Evolutionary conservation across 495 filamentous ascomycete species (phyloP).

Genomic region (Halenospora varia): DNA sequence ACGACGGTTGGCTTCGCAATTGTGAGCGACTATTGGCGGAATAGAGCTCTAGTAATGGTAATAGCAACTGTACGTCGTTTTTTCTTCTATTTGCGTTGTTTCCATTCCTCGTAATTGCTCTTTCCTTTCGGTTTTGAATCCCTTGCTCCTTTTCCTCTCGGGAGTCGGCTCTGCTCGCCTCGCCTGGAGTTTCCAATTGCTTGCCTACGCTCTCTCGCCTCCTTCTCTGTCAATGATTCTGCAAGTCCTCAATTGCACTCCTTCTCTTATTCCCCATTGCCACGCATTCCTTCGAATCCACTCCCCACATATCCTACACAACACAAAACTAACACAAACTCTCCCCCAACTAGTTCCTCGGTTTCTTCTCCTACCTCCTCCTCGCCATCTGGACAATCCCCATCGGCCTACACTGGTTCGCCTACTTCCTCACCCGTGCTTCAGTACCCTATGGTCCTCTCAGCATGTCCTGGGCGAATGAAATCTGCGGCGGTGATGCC

Average conservation of each 20-base stretch:
- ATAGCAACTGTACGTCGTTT: conserved; percentile 29
- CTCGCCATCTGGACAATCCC: conserved; percentile 50
- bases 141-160: background rate
- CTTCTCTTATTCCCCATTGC: background rate
- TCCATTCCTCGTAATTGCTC: background rate
- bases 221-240: background rate
- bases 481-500: conserved; percentile 45
- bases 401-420: conserved; percentile 44
- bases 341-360: conserved; percentile 32
- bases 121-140: background rate
- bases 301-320: background rate
- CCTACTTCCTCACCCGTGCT: conserved; percentile 33
- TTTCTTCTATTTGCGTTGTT: background rate
- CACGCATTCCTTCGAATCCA: background rate
- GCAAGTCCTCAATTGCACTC: background rate
- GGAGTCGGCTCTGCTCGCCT: no score
- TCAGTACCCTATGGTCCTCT: conserved; percentile 27
- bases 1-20: conserved; percentile 33
- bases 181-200: no score
- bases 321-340: background rate
- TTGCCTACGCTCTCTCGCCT: no score
- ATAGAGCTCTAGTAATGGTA: conserved; percentile 40
- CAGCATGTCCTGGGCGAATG: conserved; percentile 49
- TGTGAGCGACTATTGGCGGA: conserved; percentile 42
- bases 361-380: conserved; percentile 32